Evolutionary conservation across 306 rosid species (phyloP).

Genomic region (Quercus mongolica): DNA sequence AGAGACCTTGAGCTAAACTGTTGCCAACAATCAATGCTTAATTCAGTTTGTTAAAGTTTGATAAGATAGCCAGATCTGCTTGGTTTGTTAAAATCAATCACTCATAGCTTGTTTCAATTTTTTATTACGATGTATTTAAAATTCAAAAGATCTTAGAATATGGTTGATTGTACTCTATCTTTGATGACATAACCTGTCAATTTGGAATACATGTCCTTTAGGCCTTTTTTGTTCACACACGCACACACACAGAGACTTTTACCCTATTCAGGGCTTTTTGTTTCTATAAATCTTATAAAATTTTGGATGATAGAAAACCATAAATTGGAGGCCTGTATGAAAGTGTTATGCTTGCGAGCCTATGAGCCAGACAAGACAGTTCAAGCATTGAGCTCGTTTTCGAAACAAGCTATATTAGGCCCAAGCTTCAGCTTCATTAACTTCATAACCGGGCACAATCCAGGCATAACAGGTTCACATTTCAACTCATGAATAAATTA

Average conservation of each 20-base stretch:
- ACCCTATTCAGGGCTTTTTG: neutral
- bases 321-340: neutral
- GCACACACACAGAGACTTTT: no score
- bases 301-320: neutral
- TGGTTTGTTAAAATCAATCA: neutral
- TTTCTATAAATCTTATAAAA: neutral
- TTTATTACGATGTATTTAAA: neutral
- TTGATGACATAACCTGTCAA: no score
- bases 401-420: neutral
- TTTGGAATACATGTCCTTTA: no score
- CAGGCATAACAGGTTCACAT: neutral
- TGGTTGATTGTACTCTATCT: no score
- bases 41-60: neutral
- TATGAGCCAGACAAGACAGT: neutral
- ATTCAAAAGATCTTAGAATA: neutral
- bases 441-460: neutral
- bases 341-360: neutral
- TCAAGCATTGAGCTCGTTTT: neutral
- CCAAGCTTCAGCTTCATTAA: neutral
- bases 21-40: neutral
- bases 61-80: neutral
- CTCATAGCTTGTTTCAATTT: neutral
- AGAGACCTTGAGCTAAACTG: neutral
- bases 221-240: no score
- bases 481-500: neutral